Evolutionary conservation across 441 rosid species (phyloP).

Genomic region (Croton laevigatus): DNA sequence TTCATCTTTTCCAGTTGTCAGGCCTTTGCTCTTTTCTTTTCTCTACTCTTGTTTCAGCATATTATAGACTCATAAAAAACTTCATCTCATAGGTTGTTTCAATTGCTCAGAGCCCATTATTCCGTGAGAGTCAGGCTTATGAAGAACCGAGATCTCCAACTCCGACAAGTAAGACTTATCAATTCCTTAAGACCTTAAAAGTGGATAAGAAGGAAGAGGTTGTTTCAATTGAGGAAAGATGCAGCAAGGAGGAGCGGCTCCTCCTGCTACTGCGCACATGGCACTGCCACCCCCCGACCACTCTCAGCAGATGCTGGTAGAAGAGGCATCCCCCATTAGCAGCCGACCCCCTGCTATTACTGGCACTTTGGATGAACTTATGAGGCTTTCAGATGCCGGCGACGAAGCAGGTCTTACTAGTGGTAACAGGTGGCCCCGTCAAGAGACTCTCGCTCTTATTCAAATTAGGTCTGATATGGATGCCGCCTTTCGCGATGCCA

Average conservation of each 20-base stretch:
- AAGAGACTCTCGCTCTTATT: conserved; percentile 75
- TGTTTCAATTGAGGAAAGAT: conserved; percentile 24
- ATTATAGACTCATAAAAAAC: too few species aligned
- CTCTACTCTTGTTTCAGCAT: background rate
- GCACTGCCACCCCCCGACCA: conserved; percentile 5
- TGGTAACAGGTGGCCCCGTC: conserved; percentile 86
- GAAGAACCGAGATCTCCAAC: background rate
- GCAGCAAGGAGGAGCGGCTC: conserved; percentile 53
- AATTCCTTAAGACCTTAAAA: background rate
- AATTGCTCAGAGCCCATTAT: background rate
- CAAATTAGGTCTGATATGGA: conserved; percentile 85
- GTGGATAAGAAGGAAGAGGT: too few species aligned
- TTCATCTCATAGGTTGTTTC: conserved; percentile 1
- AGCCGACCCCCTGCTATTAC: conserved; percentile 65
- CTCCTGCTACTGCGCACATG: conserved; percentile 18
- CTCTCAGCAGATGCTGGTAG: conserved; percentile 44
- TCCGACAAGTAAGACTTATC: background rate
- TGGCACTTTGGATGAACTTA: conserved; percentile 47
- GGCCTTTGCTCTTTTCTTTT: background rate
- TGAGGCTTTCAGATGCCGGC: conserved; percentile 37
- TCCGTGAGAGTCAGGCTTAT: background rate
- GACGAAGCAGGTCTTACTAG: conserved; percentile 41
- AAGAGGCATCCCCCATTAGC: conserved; percentile 84
- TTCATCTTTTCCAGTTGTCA: conserved; percentile 33
- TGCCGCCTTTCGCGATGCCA: conserved; percentile 70